phyloP scores from a whole-genome alignment of 192 early-diverging fungal species.

The Backusella tarrabulga region DNA sequence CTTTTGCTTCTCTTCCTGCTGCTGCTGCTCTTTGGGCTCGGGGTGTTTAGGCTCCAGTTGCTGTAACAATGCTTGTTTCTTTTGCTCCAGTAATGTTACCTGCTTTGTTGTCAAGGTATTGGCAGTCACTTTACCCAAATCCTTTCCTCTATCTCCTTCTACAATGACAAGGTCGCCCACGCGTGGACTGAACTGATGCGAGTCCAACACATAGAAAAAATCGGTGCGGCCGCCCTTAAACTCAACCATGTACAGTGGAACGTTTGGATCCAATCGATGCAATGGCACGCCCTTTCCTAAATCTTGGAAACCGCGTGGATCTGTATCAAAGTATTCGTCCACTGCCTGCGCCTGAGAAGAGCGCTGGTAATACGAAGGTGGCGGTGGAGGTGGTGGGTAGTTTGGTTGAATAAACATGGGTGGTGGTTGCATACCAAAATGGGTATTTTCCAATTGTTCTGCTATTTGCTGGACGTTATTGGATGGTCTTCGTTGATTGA shows the following conservation, averaged over 20 bases:
- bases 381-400: conserved; percentile 4
- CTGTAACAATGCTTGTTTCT: conserved; percentile 36
- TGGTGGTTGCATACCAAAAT: conserved; percentile 14
- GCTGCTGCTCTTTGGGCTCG: conserved; percentile 35
- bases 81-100: conserved; percentile 42
- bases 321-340: conserved; percentile 42
- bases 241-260: conserved; percentile 78
- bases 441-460: conserved; percentile 33
- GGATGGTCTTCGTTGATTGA: not conserved
- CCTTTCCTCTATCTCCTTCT: conserved; percentile 88
- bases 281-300: conserved; percentile 48
- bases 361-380: not conserved
- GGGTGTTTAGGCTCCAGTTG: conserved; percentile 45
- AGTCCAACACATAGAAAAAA: conserved; percentile 71
- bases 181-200: conserved; percentile 42
- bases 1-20: conserved; percentile 55
- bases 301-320: conserved; percentile 28
- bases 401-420: conserved; percentile 9
- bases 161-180: conserved; percentile 81
- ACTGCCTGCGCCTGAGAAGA: not conserved
- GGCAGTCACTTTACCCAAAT: conserved; percentile 84
- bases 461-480: conserved; percentile 62
- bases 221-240: conserved; percentile 89
- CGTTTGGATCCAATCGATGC: conserved; percentile 43
- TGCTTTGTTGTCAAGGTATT: conserved; percentile 60